Base-by-base conservation (phyloP, 805 yeast genomes). In the Huiozyma naganishii region DNA sequence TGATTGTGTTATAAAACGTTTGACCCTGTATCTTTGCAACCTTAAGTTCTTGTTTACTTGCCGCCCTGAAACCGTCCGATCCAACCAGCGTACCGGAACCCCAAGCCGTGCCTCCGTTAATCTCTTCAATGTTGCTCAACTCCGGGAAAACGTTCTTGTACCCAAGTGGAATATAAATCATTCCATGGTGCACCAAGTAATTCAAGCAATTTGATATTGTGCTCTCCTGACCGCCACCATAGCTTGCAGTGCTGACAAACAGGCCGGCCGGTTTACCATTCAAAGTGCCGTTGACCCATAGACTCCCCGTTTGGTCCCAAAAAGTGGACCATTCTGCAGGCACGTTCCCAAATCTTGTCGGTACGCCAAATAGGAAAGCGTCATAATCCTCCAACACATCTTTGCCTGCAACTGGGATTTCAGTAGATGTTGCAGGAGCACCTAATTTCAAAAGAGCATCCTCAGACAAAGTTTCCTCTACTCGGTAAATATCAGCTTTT, bases 91-190 rank as follows among this genome's bases (percentile, higher is more conserved):
- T 67, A 52, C 95, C 95, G 32, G 95, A 83, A 61, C 95, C 95
- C 87, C 88, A 86, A 39, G 95, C 76, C 23, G 88, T 75, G 44
- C 83, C 84, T 51, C 95, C 95, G 59, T 82, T 94, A 41, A 77
- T 71, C 66, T 83, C 87, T 3, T 71, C 74, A 37, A 80, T 55
- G 64, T 70, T 71, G 37, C 83, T 65, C 50, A 80, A 55, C 52
- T 72, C 71, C 8, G 73, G 71, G 63, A 79, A 80, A 5, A 73
- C 68, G 48, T 69, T 61, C 49, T 70, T 73, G 67, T 79, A 85
- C 48, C 95, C 95, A 52, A 84, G 70, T 48, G 95, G 94, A 40
- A 85, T 76, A 61, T 63, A 84, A 45, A 79, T 72, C 65, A 84
- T 70, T 54, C 95, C 95, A 53, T 84, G 92, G 62, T 85, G 94